Conservation (phyloP, 2,329 filamentous ascomycete genomes). For the Cladosporium phlei region DNA sequence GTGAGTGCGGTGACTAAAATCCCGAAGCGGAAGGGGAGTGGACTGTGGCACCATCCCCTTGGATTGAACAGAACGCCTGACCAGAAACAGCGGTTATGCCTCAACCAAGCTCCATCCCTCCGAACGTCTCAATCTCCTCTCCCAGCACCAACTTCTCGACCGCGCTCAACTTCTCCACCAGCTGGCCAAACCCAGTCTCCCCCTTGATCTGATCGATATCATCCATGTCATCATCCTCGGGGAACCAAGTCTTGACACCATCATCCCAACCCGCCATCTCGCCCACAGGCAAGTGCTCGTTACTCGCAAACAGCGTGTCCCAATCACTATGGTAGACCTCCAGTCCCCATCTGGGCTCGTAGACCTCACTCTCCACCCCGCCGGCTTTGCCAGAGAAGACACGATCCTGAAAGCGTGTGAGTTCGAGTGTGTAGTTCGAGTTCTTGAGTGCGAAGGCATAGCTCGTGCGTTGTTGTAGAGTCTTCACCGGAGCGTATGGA, state of each 20-base stretch:
- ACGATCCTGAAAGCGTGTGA: slow-evolving; percentile 27
- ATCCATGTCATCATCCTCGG: slow-evolving; percentile 18
- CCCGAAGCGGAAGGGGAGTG: no score
- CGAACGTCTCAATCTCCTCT: slow-evolving; percentile 2
- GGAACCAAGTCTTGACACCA: slow-evolving; percentile 29
- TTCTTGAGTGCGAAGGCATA: slow-evolving; percentile 25
- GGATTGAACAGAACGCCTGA: no score
- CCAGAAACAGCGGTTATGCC: no score
- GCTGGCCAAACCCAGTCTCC: slow-evolving; percentile 24
- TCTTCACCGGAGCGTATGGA: slow-evolving; percentile 11
- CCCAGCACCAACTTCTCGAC: slow-evolving; percentile 19
- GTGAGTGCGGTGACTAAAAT: no score
- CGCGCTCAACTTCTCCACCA: slow-evolving; percentile 25
- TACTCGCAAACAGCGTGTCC: slow-evolving; percentile 26
- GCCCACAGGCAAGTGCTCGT: slow-evolving; percentile 27
- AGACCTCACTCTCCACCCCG: slow-evolving; percentile 8
- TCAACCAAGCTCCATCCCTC: slow-evolving; percentile 10
- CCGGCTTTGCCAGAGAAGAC: slow-evolving; percentile 4
- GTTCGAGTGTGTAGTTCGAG: slow-evolving; percentile 28
- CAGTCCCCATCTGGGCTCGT: slow-evolving; percentile 29
- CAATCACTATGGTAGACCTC: slow-evolving; percentile 27
- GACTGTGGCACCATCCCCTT: no score
- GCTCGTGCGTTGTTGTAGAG: slow-evolving; percentile 23
- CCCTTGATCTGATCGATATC: slow-evolving; percentile 11
- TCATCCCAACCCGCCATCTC: slow-evolving; percentile 24